Evolutionary conservation across 108 stramenopile species (phyloP), one percentile per base, ranked within the genome.

Genomic region (Stephanodiscus triporus): DNA sequence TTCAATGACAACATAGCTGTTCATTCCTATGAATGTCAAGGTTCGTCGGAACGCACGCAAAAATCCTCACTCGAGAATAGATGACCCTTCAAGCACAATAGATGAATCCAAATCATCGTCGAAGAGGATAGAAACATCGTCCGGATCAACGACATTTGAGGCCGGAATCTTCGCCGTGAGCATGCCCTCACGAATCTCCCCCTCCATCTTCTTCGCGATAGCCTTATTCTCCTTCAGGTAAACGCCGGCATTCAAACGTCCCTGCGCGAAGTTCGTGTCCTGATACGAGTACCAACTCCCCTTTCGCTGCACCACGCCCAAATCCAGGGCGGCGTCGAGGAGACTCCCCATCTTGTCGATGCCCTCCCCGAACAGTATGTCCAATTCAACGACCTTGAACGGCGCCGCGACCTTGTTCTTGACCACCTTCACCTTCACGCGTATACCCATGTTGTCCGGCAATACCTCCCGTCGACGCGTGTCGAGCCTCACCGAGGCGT

Each of bases 391-490:
- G 13, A 73, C 81, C 63, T 88, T 87, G 82, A 97, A 98, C 5
- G 97, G 97, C 7, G 96, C 89, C 0, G 97, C 96, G 14, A 98
- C 87, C 81, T 98, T 97, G 81, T 97, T 98, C 84, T 98, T 98
- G 36, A 97, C 97, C 45, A 98, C 96, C 82, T 94, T 95, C 42
- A 94, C 92, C 56, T 89, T 90, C 75, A 91, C 87, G 10, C 89
- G 87, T 72, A 95, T 97, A 20, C 96, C 97, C 48, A 80, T 68
- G 70, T 95, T 95, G 40, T 97, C 95, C n/a, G 95, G 94, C 47
- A 96, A 75, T 5, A 91, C 66, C 79, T 98, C 97, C 66, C 89
- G 90, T 50, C 92, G 89, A 17, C 94, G 86, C 32, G 93, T 93
- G 67, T 97, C 94, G 53, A 97, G 68, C 40, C 96, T 83, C 4